phyloP scores from a whole-genome alignment of 768 basidiomycete species.

The Coprinopsis marcescibilis region DNA sequence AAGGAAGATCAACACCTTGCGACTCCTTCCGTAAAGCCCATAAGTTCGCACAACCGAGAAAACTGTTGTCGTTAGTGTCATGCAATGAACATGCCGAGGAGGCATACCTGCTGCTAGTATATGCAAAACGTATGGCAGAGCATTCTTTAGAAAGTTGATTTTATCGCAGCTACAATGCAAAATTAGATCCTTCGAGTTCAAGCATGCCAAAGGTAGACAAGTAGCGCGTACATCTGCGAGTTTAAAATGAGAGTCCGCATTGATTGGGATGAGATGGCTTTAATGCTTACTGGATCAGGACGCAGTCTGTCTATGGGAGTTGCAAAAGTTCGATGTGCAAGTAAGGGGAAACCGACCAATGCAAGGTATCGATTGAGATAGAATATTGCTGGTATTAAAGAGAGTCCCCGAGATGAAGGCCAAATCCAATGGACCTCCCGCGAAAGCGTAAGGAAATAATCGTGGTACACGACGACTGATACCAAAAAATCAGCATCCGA shows the following conservation, averaged over 20 bases:
- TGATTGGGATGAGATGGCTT: background rate
- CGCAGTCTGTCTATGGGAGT: background rate
- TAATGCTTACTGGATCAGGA: background rate
- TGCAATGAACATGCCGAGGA: background rate
- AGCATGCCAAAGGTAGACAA: too few relatives aligned
- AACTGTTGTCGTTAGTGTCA: background rate
- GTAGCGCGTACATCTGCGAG: too few relatives aligned
- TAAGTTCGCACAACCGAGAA: background rate
- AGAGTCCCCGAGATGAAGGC: constrained; percentile 21
- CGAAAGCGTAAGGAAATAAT: constrained; percentile 41
- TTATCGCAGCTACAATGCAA: background rate
- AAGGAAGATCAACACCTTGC: too few relatives aligned
- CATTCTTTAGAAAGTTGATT: background rate
- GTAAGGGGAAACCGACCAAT: constrained; percentile 32
- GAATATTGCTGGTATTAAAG: constrained; percentile 33
- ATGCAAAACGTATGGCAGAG: background rate
- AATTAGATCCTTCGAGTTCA: background rate
- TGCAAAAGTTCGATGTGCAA: constrained; percentile 10
- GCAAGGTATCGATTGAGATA: constrained; percentile 38
- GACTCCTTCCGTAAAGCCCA: background rate
- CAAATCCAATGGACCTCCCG: constrained; percentile 41
- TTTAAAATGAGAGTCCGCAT: too few relatives aligned
- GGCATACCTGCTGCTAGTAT: background rate
- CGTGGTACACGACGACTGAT: constrained; percentile 40
- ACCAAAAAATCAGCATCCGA: background rate